Evolutionary conservation across 2,329 filamentous ascomycete species (phyloP).

Genomic region (Colletotrichum chrysophilum): DNA sequence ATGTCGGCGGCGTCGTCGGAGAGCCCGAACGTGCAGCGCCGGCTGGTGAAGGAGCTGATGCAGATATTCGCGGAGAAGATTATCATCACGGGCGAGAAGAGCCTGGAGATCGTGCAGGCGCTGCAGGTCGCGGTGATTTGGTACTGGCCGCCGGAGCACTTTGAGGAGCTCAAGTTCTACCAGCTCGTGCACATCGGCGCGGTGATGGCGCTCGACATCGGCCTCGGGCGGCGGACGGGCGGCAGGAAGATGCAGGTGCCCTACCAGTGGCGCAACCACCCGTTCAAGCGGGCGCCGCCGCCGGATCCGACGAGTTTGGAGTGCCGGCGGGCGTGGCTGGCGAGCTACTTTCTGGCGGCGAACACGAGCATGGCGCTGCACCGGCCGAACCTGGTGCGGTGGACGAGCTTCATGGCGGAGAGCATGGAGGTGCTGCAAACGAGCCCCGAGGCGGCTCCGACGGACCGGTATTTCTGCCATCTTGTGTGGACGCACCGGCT

Average conservation of each 20-base stretch:
- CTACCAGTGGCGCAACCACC: constrained; percentile 44
- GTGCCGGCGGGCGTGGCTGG: constrained; percentile 62
- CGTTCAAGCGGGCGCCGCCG: constrained; percentile 44
- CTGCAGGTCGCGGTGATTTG: constrained; percentile 78
- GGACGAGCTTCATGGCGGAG: constrained; percentile 66
- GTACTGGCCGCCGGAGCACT: constrained; percentile 84
- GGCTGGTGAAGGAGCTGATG: constrained; percentile 73
- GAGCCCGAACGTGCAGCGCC: constrained; percentile 59
- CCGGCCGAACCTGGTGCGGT: constrained; percentile 64
- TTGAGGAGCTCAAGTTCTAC: constrained; percentile 89
- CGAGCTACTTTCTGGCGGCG: constrained; percentile 62
- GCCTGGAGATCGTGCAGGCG: constrained; percentile 81
- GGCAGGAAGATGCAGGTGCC: constrained; percentile 12
- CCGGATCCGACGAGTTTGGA: constrained; percentile 61
- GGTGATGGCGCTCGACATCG: constrained; percentile 84
- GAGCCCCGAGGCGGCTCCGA: constrained; percentile 58
- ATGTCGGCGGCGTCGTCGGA: constrained; percentile 70
- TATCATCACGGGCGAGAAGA: constrained; percentile 79
- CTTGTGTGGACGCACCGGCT: constrained; percentile 66
- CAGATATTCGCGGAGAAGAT: constrained; percentile 76
- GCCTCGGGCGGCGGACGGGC: constrained; percentile 63
- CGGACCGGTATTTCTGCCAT: constrained; percentile 63
- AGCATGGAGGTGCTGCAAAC: constrained; percentile 60
- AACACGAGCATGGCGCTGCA: constrained; percentile 68
- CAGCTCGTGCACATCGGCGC: constrained; percentile 83